Conservation (phyloP, 371 early-diverging fungal genomes). For the Apophysomyces ossiformis region DNA sequence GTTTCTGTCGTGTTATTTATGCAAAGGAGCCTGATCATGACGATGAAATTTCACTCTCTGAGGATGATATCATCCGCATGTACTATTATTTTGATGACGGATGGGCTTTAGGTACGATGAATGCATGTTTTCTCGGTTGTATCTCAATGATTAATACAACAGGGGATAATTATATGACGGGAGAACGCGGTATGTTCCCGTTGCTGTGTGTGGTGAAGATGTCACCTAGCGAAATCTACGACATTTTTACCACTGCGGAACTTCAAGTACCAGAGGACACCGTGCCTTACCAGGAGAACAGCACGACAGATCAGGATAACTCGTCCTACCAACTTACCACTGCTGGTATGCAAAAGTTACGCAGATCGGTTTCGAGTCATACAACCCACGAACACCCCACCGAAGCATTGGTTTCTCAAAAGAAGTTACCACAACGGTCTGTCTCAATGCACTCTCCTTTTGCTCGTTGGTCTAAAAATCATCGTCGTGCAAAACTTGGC, state of each 20-base stretch:
- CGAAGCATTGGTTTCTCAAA: neutral
- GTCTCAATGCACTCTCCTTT: conserved; percentile 1
- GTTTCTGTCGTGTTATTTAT: conserved; percentile 26
- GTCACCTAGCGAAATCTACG: conserved; percentile 14
- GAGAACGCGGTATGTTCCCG: conserved; percentile 32
- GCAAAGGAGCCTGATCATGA: conserved; percentile 47
- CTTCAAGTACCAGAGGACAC: neutral
- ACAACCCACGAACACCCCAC: neutral
- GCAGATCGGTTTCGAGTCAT: neutral
- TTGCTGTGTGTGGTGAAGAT: conserved; percentile 26
- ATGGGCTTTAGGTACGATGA: conserved; percentile 57
- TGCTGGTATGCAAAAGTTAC: conserved; percentile 10
- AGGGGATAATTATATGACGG: conserved; percentile 34
- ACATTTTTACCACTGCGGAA: conserved; percentile 12
- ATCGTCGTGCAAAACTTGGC: neutral
- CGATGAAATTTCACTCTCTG: conserved; percentile 63
- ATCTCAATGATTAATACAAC: neutral
- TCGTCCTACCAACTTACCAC: conserved; percentile 11
- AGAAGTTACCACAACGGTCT: neutral
- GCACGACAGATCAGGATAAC: neutral
- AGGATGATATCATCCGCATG: conserved; percentile 62
- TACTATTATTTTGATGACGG: conserved; percentile 56
- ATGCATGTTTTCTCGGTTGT: neutral
- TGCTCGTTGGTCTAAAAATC: neutral
- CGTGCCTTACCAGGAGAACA: neutral